These are phyloP conservation scores for Phaffia australis DNA, from an alignment of 768 basidiomycete genomes.

Conservation along the genomic window DNA sequence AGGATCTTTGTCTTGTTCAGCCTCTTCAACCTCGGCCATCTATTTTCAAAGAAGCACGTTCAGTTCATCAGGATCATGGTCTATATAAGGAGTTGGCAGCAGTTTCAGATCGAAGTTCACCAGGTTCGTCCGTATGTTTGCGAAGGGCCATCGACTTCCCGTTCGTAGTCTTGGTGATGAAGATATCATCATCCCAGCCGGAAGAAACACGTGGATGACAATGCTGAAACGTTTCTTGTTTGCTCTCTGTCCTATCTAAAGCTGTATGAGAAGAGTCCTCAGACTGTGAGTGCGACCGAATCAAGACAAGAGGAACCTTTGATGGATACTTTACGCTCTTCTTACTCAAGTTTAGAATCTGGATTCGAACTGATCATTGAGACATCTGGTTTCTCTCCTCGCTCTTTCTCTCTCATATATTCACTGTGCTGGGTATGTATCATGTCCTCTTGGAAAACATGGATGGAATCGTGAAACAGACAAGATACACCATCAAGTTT, in stretches of 20 bases:
- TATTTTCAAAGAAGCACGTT: too few species aligned
- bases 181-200: too few species aligned
- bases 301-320: not conserved
- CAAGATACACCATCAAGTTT: conserved; percentile 89
- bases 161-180: not conserved
- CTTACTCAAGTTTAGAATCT: conserved; percentile 7
- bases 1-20: too few species aligned
- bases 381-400: conserved; percentile 3
- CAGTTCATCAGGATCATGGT: conserved; percentile 30
- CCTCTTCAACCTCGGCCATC: too few species aligned
- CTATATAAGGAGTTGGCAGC: conserved; percentile 38
- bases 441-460: not conserved
- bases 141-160: too few species aligned
- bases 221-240: conserved; percentile 7
- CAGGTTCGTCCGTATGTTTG: not conserved
- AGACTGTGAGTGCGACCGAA: conserved; percentile 47
- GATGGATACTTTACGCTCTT: not conserved
- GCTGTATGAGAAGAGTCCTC: conserved; percentile 68
- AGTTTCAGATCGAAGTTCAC: conserved; percentile 34
- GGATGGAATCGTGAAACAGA: conserved; percentile 44
- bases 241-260: conserved; percentile 40
- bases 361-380: not conserved
- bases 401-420: conserved; percentile 5
- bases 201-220: too few species aligned
- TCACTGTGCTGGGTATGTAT: not conserved